These are phyloP conservation scores for Geopyxis carbonaria DNA, from an alignment of 495 filamentous ascomycete species.

Conservation along the genomic window DNA sequence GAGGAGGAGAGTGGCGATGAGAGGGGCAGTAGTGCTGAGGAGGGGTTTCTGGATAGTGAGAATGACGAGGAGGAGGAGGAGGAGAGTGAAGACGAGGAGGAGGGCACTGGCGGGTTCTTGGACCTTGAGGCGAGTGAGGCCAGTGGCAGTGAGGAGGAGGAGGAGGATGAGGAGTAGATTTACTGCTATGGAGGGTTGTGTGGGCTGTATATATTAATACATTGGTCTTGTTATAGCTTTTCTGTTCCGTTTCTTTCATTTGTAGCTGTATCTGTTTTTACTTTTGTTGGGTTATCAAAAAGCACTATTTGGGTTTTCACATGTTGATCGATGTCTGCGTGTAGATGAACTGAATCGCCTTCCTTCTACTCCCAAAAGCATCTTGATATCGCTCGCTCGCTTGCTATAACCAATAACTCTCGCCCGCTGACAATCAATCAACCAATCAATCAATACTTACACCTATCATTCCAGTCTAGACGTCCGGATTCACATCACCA, in stretches of 20 bases:
- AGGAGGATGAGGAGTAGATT: conserved; percentile 28
- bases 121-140: conserved; percentile 15
- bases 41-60: conserved; percentile 15
- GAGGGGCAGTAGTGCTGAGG: conserved; percentile 25
- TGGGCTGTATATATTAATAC: not conserved
- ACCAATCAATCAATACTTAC: no score
- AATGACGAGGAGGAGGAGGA: conserved; percentile 32
- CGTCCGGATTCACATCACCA: no score
- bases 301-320: not conserved
- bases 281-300: not conserved
- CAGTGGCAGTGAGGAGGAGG: conserved; percentile 17
- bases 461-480: no score
- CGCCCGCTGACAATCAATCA: no score
- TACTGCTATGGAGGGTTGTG: conserved; percentile 15
- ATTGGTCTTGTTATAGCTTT: not conserved
- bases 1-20: no score
- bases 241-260: no score
- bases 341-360: not conserved
- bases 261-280: no score
- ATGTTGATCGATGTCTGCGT: not conserved
- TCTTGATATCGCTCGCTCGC: no score
- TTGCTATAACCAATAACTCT: no score
- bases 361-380: not conserved
- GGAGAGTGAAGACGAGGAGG: conserved; percentile 30
- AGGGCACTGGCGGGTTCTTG: conserved; percentile 17